These are phyloP conservation scores for Trametes sanguinea DNA, from an alignment of 768 basidiomycete species.

Conservation along the genomic window DNA sequence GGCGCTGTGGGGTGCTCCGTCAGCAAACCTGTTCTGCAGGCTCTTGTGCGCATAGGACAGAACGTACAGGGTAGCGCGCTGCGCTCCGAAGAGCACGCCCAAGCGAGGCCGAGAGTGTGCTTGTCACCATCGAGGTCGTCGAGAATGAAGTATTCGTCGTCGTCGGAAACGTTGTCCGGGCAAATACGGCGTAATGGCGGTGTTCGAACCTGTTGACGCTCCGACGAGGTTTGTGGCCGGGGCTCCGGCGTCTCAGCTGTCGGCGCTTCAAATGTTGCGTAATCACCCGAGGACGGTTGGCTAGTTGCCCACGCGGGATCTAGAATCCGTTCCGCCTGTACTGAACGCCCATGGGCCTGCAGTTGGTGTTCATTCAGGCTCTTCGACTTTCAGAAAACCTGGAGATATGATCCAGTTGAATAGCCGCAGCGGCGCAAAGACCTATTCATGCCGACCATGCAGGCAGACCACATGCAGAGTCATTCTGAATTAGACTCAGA, in stretches of 20 bases:
- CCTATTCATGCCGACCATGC: no score
- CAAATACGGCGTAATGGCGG: conserved; percentile 27
- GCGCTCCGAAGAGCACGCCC: conserved; percentile 43
- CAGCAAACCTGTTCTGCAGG: not conserved
- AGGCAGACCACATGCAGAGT: no score
- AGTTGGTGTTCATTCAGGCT: no score
- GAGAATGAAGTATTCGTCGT: conserved; percentile 32
- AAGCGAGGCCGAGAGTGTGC: conserved; percentile 47
- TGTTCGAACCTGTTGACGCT: not conserved
- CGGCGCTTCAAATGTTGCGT: conserved; percentile 7
- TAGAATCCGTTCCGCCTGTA: no score
- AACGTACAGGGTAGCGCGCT: conserved; percentile 41
- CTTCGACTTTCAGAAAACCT: no score
- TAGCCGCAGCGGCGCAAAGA: no score
- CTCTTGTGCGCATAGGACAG: not conserved
- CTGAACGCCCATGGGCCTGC: no score
- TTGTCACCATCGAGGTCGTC: conserved; percentile 47
- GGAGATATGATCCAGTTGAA: no score
- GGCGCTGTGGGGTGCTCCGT: conserved; percentile 31
- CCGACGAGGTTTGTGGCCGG: not conserved
- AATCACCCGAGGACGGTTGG: conserved; percentile 22
- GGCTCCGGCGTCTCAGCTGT: not conserved
- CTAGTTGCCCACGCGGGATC: no score
- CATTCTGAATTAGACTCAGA: not conserved
- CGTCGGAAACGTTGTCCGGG: conserved; percentile 28